Percentiles rank a stretch among this genome's conserved stretches.
Evolutionary conservation across 352 stramenopile genomes (phyloP).

Genomic region (Globisporangium polare): DNA sequence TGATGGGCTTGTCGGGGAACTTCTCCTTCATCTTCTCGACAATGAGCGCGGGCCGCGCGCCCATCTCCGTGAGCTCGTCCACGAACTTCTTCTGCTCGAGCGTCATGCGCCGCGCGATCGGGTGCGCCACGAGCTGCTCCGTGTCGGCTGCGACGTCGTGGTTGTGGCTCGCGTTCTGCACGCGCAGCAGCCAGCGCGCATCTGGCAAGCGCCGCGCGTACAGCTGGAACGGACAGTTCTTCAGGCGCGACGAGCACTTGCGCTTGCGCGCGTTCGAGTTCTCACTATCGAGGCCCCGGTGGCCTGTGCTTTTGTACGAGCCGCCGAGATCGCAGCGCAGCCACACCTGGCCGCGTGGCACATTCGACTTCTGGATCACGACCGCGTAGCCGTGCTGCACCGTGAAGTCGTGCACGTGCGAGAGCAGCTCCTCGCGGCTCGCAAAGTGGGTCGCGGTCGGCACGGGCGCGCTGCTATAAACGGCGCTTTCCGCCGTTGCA

Average conservation of each 20-base stretch:
- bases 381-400: conserved; percentile 36
- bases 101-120: conserved; percentile 27
- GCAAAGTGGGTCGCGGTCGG: conserved; percentile 24
- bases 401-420: conserved; percentile 33
- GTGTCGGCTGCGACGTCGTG: conserved; percentile 21
- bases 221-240: conserved; percentile 42
- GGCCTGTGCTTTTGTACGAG: conserved; percentile 15
- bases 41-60: conserved; percentile 31
- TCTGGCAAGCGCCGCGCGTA: conserved; percentile 30
- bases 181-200: conserved; percentile 27
- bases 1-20: conserved; percentile 41
- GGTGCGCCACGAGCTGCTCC: conserved; percentile 27
- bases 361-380: conserved; percentile 46
- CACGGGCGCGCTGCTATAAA: background rate
- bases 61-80: conserved; percentile 29
- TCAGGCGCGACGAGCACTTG: conserved; percentile 24
- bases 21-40: conserved; percentile 31
- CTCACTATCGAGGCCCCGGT: background rate
- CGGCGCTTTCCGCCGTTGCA: background rate
- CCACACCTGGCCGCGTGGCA: conserved; percentile 42
- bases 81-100: conserved; percentile 38
- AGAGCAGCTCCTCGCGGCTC: conserved; percentile 33
- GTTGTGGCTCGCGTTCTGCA: conserved; percentile 33
- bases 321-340: conserved; percentile 42
- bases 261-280: conserved; percentile 21